These are phyloP conservation scores for Gnomoniopsis sp. DNA, from an alignment of 2,329 filamentous ascomycete species.

Conservation along the genomic window DNA sequence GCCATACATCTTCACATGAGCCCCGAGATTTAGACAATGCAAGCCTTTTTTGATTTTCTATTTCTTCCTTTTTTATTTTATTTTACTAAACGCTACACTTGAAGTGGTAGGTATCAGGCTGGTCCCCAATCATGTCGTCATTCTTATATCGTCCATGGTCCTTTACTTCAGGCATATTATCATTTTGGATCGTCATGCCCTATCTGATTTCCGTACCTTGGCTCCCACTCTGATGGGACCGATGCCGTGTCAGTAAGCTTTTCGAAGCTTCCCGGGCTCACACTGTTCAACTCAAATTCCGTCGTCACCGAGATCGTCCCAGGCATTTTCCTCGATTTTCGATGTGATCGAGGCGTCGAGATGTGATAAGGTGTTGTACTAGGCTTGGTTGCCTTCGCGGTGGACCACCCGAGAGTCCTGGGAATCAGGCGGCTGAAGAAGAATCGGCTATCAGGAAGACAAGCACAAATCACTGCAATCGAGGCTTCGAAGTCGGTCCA, in stretches of 20 bases:
- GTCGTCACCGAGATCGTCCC: not conserved
- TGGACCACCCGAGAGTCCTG: not conserved
- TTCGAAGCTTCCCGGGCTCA: not conserved
- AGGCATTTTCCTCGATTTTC: not conserved
- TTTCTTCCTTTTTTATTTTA: too few species aligned
- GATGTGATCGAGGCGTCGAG: not conserved
- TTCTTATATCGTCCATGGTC: too few species aligned
- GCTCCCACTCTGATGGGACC: not conserved
- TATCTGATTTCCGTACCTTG: not conserved
- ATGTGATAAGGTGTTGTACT: not conserved
- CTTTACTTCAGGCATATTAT: too few species aligned
- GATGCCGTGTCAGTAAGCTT: not conserved
- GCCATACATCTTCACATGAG: too few species aligned
- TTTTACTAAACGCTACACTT: too few species aligned
- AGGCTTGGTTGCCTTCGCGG: not conserved
- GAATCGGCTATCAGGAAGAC: slow-evolving; percentile 8
- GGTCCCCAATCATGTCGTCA: too few species aligned
- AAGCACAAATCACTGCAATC: slow-evolving; percentile 5
- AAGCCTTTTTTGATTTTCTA: too few species aligned
- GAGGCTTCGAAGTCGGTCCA: slow-evolving; percentile 1
- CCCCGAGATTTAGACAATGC: too few species aligned
- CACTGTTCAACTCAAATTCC: not conserved
- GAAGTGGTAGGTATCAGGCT: too few species aligned
- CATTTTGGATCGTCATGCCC: too few species aligned
- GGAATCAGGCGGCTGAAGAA: slow-evolving; percentile 5